phyloP scores from a whole-genome alignment of 345 rosid species.

The Brassica rapa region DNA sequence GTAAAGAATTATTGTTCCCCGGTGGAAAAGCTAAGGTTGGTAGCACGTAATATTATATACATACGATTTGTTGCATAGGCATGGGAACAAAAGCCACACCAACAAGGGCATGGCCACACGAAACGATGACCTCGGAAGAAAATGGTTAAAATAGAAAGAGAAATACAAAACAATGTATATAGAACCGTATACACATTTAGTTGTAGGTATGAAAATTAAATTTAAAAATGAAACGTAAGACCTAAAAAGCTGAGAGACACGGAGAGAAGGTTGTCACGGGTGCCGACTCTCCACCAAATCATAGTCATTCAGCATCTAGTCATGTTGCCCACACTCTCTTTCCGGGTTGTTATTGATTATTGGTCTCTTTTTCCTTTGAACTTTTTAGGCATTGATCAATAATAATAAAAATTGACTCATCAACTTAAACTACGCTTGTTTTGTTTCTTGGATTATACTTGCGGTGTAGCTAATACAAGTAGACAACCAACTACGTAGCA shows the following conservation, averaged over 20 bases:
- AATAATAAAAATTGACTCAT: slow-evolving; percentile 13
- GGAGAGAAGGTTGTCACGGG: slow-evolving; percentile 35
- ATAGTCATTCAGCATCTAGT: slow-evolving; percentile 25
- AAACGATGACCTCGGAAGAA: background rate
- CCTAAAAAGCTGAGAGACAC: slow-evolving; percentile 30
- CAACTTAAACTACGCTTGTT: background rate
- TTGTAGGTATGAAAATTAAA: background rate
- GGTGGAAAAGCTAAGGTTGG: background rate
- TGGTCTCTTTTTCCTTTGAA: background rate
- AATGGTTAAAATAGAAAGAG: background rate
- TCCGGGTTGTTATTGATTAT: background rate
- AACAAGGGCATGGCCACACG: slow-evolving; percentile 9
- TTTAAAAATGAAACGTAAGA: slow-evolving; percentile 25
- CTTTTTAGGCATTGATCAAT: slow-evolving; percentile 11
- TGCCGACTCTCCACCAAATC: slow-evolving; percentile 24
- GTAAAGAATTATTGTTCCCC: background rate
- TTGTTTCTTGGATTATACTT: background rate
- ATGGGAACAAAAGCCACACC: slow-evolving; percentile 8
- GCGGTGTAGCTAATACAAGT: background rate
- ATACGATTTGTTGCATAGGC: slow-evolving; percentile 1
- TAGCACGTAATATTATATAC: background rate
- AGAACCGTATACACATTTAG: background rate
- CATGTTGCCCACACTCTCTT: slow-evolving; percentile 38
- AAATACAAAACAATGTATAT: background rate
- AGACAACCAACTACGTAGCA: background rate